Conservation (phyloP, 495 filamentous ascomycete genomes). For the Penicillium coprophilum region DNA sequence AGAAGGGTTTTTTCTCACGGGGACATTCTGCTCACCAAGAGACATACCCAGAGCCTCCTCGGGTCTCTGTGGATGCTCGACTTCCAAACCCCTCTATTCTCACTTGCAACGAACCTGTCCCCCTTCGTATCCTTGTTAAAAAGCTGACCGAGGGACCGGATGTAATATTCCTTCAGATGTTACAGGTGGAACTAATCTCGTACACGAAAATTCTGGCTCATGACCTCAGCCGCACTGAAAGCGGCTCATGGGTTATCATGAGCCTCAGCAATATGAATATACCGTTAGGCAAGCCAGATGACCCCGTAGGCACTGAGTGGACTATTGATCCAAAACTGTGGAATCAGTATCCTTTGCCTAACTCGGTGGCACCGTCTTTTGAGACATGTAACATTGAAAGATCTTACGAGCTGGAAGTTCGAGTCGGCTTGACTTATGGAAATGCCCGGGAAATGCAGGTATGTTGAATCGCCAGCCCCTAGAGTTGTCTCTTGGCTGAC, state of each 20-base stretch:
- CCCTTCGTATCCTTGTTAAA: slow-evolving; percentile 73
- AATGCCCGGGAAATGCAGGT: slow-evolving; percentile 52
- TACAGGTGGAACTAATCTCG: slow-evolving; percentile 80
- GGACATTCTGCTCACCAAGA: slow-evolving; percentile 28
- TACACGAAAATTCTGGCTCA: slow-evolving; percentile 76
- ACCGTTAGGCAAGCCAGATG: slow-evolving; percentile 56
- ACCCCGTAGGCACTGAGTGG: slow-evolving; percentile 63
- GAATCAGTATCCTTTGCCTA: slow-evolving; percentile 68
- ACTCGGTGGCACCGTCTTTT: slow-evolving; percentile 82
- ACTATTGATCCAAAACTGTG: slow-evolving; percentile 67
- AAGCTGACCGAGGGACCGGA: slow-evolving; percentile 65
- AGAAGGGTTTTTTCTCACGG: slow-evolving; percentile 57
- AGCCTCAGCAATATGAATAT: slow-evolving; percentile 67
- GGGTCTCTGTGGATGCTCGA: slow-evolving; percentile 70
- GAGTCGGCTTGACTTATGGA: slow-evolving; percentile 68
- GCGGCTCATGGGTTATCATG: slow-evolving; percentile 65
- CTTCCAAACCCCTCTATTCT: slow-evolving; percentile 86
- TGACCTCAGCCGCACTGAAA: slow-evolving; percentile 63
- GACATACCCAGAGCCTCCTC: slow-evolving; percentile 38
- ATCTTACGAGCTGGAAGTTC: slow-evolving; percentile 78
- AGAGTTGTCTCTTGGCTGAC: slow-evolving; percentile 17
- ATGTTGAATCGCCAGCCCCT: slow-evolving; percentile 16
- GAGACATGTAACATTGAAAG: slow-evolving; percentile 84
- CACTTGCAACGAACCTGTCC: slow-evolving; percentile 82
- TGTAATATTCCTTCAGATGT: slow-evolving; percentile 67